Evolutionary conservation across 805 yeast species (phyloP).

Genomic region (Myxozyma lipomycoides): DNA sequence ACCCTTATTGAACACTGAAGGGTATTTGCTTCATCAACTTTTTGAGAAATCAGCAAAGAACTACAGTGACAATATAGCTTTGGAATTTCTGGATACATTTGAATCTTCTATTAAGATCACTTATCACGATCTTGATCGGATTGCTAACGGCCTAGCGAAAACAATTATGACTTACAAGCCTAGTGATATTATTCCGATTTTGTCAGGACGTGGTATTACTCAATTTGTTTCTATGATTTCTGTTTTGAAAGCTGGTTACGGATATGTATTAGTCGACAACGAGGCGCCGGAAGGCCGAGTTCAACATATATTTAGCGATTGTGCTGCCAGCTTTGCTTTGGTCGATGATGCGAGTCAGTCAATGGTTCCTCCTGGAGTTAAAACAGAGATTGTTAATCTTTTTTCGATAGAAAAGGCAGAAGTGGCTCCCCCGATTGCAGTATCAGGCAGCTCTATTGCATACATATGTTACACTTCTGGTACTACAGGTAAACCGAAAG

Average conservation of each 20-base stretch:
- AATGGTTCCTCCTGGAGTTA: not conserved
- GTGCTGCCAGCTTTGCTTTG: not conserved
- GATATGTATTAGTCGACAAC: slow-evolving; percentile 4
- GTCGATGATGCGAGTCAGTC: not conserved
- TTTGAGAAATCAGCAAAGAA: not conserved
- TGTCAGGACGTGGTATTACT: not conserved
- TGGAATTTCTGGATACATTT: not conserved
- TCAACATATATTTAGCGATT: not conserved
- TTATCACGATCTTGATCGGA: not conserved
- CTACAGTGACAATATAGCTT: not conserved
- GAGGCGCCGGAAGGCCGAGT: slow-evolving; percentile 1
- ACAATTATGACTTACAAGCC: not conserved
- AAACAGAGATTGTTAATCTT: not conserved
- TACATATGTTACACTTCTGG: slow-evolving; percentile 18
- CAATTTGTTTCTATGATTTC: slow-evolving; percentile 7
- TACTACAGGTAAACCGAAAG: slow-evolving; percentile 18
- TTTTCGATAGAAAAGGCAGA: not conserved
- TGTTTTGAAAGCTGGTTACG: slow-evolving; percentile 9
- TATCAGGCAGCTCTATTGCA: not conserved
- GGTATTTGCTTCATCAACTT: not conserved
- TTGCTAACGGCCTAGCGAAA: not conserved
- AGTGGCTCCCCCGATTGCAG: not conserved
- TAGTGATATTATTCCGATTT: not conserved
- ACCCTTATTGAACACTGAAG: not conserved
- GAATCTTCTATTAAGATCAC: not conserved